Evolutionary conservation across 2,329 filamentous ascomycete species (phyloP), one percentile per base, ranked within the genome.

Genomic region (Lasiodiplodia citricola): DNA sequence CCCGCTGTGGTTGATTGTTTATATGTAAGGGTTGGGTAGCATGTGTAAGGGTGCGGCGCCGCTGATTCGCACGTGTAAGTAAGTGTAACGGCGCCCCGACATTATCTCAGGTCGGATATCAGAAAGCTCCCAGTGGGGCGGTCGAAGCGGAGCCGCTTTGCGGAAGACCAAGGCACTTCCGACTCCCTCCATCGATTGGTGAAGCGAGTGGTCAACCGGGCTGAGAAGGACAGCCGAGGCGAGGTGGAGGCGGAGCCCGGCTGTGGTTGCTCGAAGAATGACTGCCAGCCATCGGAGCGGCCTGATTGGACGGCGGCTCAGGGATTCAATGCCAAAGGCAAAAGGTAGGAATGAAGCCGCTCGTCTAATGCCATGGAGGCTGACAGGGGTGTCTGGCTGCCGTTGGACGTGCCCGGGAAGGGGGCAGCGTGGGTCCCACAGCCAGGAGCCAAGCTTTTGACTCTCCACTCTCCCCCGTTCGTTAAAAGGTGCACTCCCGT

Each of bases 201-300:
- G 41, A 44, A 44, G 41, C 41, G 41, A 44, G 41, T 44, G 18
- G 18, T 47, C n/a, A 47, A 47, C 41, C 41, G 41, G 41, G 41
- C 41, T 47, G 41, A 47, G 41, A 57, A n/a, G 16, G 21, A 60
- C 56, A 64, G 44, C 23, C 44, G 60, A 64, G 60, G 60, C 47
- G 44, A 52, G 58, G 41, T 25, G 58, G 58, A 50, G 60, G 60
- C 60, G 60, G 60, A 64, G 60, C n/a, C 28, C 47, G 41, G 41
- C 41, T n/a, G 41, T 47, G 41, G 41, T 47, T 47, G 13, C 41
- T 47, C n/a, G 41, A 47, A n/a, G 41, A 47, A 47, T 47, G 41
- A n/a, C 5, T 16, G 10, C 41, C 41, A 21, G 41, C 18, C 41
- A 47, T 47, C 41, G 41, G 41, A 47, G 41, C 41, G 41, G 41